These are phyloP conservation scores for Polytrichum formosum DNA, from an alignment of 225 moss, liverwort and hornwort genomes.

Conservation along the genomic window DNA sequence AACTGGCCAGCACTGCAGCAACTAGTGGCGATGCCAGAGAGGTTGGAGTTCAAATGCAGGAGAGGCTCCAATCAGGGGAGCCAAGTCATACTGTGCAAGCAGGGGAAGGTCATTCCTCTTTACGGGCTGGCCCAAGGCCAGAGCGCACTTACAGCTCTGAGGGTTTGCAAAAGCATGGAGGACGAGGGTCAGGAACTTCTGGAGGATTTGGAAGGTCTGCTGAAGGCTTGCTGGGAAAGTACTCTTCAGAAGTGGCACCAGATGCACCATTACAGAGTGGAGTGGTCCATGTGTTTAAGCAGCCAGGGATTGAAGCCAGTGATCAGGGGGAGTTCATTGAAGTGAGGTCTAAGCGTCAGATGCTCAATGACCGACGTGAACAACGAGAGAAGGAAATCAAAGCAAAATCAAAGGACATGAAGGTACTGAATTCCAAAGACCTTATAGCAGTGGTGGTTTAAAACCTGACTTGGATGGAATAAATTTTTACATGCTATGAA, in stretches of 20 bases:
- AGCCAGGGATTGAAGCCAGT: constrained; percentile 57
- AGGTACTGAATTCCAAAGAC: constrained; percentile 16
- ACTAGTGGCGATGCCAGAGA: constrained; percentile 12
- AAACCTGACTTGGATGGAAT: too few relatives aligned
- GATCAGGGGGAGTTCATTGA: constrained; percentile 96
- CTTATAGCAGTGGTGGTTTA: too few relatives aligned
- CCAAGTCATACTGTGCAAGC: constrained; percentile 40
- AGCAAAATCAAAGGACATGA: constrained; percentile 81
- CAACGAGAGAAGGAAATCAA: constrained; percentile 94
- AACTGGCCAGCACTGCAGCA: constrained; percentile 28
- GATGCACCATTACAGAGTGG: constrained; percentile 38
- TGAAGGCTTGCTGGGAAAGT: constrained; percentile 79
- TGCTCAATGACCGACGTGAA: constrained; percentile 92
- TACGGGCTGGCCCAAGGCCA: constrained; percentile 40
- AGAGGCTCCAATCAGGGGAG: constrained; percentile 56
- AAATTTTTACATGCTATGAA: too few relatives aligned
- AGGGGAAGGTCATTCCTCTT: constrained; percentile 39
- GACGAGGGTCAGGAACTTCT: constrained; percentile 31
- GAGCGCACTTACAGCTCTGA: constrained; percentile 53
- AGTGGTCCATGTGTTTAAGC: constrained; percentile 36
- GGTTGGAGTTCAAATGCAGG: constrained; percentile 48
- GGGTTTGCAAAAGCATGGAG: constrained; percentile 35
- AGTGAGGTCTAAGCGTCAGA: constrained; percentile 95
- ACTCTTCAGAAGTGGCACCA: constrained; percentile 50
- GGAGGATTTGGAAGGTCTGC: constrained; percentile 34